Base-by-base conservation (phyloP, 768 basidiomycete genomes). In the Mycena pura region DNA sequence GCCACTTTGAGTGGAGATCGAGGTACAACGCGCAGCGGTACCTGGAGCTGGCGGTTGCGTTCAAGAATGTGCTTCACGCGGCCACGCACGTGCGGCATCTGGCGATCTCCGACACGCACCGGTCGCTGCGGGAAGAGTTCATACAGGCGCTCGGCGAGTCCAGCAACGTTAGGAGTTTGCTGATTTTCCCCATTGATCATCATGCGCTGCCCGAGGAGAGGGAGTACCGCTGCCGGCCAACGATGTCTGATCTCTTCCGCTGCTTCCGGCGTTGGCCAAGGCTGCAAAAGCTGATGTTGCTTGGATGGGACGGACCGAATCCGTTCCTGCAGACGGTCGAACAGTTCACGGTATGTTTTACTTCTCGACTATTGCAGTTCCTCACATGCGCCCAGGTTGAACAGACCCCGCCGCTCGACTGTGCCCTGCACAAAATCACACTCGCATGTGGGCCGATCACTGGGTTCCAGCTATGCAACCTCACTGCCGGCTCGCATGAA, bases 231-330 rank as follows among this genome's bases (percentile, higher is more conserved):
- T 53, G 51, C 40, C 40, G 3, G 28, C 51, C 51, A 27, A 53
- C 51, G 41, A 25, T 53, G 21, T 40, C 40, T 15, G 51, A 53
- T 29, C 51, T 53, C 43, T 53, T 53, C 28, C 51, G 39, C 24
- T 53, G 51, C 51, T 53, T 41, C 51, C 40, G 31, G 24, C 19
- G 28, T 17, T 53, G 51, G 51, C 22, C 39, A 29, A 53, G 21
- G 22, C 39, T 53, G 17, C 51, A 43, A 5, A 25, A 5, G 17
- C 51, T 53, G n/a, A 27, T 31, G 24, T 40, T 53, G 24, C 43
- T 43, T 53, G 51, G 14, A 19, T 53, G 51, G 51, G 40, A 53
- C 17, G 51, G 51, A 53, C 51, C 51, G 28, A 53, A 53, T 43
- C 51, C 51, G 51, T 53, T 53, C 51, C 29, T 32, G 4, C 51